Conservation (phyloP, 441 rosid species). For the Theobroma grandiflorum region DNA sequence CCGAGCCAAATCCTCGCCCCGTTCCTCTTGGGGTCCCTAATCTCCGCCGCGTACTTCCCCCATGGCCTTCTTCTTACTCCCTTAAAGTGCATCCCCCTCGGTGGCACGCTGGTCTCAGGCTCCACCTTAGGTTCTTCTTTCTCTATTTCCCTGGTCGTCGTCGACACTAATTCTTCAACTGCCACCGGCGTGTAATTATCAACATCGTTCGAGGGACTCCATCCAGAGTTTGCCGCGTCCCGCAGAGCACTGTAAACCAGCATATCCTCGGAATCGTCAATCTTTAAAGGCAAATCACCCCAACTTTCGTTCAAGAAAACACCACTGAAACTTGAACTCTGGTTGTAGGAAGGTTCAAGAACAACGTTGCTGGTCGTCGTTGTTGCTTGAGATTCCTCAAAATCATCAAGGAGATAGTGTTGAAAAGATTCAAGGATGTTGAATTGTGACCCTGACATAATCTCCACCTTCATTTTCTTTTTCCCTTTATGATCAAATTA, state of each 20-base stretch:
- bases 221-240: constrained; percentile 45
- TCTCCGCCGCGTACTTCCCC: constrained; percentile 62
- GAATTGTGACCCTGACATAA: constrained; percentile 18
- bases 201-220: constrained; percentile 34
- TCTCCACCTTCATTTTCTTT: constrained; percentile 4
- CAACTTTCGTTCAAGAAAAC: constrained; percentile 32
- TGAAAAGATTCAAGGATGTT: constrained; percentile 20
- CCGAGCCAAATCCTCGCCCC: constrained; percentile 57
- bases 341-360: constrained; percentile 22
- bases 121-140: not conserved
- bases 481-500: not conserved
- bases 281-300: constrained; percentile 44
- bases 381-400: not conserved
- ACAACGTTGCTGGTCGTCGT: not conserved
- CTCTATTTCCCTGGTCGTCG: not conserved
- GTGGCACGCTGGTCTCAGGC: constrained; percentile 8
- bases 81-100: constrained; percentile 42
- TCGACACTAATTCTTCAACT: not conserved
- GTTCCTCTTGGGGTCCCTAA: constrained; percentile 52
- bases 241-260: constrained; percentile 38
- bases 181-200: constrained; percentile 14
- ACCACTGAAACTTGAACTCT: constrained; percentile 27
- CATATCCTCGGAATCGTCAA: constrained; percentile 45
- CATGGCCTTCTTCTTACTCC: constrained; percentile 58
- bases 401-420: constrained; percentile 7